A percentile compares a stretch with the other conserved stretches of the same genome.
Evolutionary conservation across 2,329 filamentous ascomycete species (phyloP).

Genomic region (Botryotinia calthae): DNA sequence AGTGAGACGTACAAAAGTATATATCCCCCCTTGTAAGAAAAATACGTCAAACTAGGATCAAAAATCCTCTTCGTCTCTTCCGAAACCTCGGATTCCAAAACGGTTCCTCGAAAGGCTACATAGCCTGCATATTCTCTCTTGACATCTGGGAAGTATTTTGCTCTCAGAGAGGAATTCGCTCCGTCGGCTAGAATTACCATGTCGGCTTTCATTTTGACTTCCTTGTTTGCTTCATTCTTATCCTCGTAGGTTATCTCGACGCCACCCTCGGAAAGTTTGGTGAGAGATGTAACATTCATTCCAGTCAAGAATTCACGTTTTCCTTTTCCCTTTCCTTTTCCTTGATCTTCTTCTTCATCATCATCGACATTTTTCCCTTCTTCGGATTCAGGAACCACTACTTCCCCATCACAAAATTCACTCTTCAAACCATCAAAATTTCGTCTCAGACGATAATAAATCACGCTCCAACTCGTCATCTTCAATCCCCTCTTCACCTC

Average conservation of each 20-base stretch:
- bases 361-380: background rate
- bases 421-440: constrained; percentile 30
- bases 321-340: background rate
- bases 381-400: background rate
- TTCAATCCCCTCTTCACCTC: background rate
- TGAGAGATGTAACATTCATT: background rate
- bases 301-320: background rate
- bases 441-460: constrained; percentile 27
- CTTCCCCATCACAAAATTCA: constrained; percentile 16
- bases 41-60: constrained; percentile 43
- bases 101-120: constrained; percentile 41
- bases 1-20: constrained; percentile 37
- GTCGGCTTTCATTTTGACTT: constrained; percentile 21
- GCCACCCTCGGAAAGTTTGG: background rate
- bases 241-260: constrained; percentile 14
- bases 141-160: constrained; percentile 21
- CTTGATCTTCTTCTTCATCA: background rate
- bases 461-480: constrained; percentile 26
- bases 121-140: constrained; percentile 31
- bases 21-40: constrained; percentile 42
- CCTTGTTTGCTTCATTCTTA: background rate
- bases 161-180: constrained; percentile 27
- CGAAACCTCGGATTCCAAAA: constrained; percentile 42
- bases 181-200: constrained; percentile 30
- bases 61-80: constrained; percentile 39